Evolutionary conservation across 176 grass and related monocot species (phyloP).

Genomic region (Lolium multiflorum): DNA sequence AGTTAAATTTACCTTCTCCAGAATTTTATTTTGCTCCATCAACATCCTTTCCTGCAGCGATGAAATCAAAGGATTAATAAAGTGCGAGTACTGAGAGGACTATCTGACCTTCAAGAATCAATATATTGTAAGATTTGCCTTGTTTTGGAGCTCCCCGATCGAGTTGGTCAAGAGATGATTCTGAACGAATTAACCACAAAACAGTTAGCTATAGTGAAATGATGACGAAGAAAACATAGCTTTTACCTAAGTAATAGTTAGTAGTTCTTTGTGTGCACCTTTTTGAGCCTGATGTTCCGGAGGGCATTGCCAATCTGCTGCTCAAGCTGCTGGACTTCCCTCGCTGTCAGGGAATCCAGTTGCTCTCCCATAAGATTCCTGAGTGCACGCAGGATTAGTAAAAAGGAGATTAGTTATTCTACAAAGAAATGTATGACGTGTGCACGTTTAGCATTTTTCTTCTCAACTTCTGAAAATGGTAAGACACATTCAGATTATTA

Average conservation of each 20-base stretch:
- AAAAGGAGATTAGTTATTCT: slow-evolving; percentile 16
- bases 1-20: slow-evolving; percentile 47
- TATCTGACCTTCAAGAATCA: not conserved
- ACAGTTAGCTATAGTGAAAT: not conserved
- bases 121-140: slow-evolving; percentile 32
- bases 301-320: slow-evolving; percentile 61
- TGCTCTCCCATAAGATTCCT: slow-evolving; percentile 83
- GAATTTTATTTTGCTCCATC: slow-evolving; percentile 35
- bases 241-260: not conserved
- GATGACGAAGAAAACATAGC: not conserved
- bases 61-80: not conserved
- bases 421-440: not conserved
- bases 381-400: slow-evolving; percentile 17
- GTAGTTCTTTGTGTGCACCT: slow-evolving; percentile 45
- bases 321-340: slow-evolving; percentile 75
- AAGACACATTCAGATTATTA: not conserved
- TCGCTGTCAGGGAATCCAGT: slow-evolving; percentile 52
- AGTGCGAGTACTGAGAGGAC: not conserved
- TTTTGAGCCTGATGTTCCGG: slow-evolving; percentile 66
- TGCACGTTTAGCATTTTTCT: not conserved
- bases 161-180: slow-evolving; percentile 37
- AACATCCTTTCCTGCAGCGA: slow-evolving; percentile 44
- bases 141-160: slow-evolving; percentile 42
- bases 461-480: not conserved
- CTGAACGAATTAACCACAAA: slow-evolving; percentile 34